These are phyloP conservation scores for Lactifluus hygrophoroides DNA, from an alignment of 768 basidiomycete genomes.

Conservation along the genomic window DNA sequence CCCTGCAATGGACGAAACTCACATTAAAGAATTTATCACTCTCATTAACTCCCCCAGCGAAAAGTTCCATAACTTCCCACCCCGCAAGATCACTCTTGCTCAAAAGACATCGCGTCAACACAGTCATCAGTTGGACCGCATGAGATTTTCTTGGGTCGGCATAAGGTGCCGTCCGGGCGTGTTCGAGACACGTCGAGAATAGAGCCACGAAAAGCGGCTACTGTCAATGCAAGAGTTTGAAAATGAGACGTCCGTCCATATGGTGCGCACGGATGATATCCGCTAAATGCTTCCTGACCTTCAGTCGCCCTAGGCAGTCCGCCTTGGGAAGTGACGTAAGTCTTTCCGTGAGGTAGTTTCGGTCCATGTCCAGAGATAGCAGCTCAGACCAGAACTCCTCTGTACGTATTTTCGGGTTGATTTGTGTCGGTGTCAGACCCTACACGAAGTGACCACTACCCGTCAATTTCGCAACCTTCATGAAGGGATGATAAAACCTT, in stretches of 20 bases:
- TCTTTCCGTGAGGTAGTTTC: conserved; percentile 34
- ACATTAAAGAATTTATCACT: conserved; percentile 56
- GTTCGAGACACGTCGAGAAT: conserved; percentile 39
- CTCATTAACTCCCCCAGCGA: conserved; percentile 49
- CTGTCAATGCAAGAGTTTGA: conserved; percentile 26
- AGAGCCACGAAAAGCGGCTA: conserved; percentile 43
- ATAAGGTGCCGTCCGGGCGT: conserved; percentile 30
- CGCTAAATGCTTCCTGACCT: conserved; percentile 33
- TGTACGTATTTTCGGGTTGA: conserved; percentile 37
- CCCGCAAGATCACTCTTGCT: conserved; percentile 48
- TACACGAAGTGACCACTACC: conserved; percentile 19
- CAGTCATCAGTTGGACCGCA: conserved; percentile 44
- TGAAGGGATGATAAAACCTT: conserved; percentile 7
- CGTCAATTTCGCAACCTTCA: neutral
- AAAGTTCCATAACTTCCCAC: conserved; percentile 66
- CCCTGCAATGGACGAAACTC: conserved; percentile 22
- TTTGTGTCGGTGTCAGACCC: conserved; percentile 36
- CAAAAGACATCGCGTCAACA: conserved; percentile 41
- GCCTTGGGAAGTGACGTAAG: conserved; percentile 39
- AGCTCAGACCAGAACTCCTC: conserved; percentile 46
- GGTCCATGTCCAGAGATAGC: conserved; percentile 45
- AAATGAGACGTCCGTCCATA: conserved; percentile 8
- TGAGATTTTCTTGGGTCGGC: conserved; percentile 32
- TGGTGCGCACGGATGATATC: too few relatives aligned
- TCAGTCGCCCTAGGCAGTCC: conserved; percentile 39